These are phyloP conservation scores for Oropetium thomaeum DNA, from an alignment of 176 grass and related monocot genomes.

Conservation along the genomic window DNA sequence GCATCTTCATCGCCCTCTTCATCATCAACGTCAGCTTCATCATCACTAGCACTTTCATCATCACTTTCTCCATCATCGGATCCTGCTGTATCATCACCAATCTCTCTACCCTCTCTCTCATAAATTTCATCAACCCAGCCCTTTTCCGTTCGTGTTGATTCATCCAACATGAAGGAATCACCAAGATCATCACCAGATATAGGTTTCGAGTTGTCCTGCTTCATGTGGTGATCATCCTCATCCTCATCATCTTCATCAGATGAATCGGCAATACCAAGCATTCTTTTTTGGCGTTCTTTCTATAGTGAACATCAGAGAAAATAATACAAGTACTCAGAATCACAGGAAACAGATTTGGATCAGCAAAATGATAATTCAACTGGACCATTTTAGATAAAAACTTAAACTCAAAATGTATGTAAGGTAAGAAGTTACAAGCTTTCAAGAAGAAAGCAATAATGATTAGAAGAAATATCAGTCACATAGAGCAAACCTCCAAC, in stretches of 20 bases:
- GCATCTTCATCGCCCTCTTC: slow-evolving; percentile 20
- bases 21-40: slow-evolving; percentile 15
- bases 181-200: slow-evolving; percentile 95
- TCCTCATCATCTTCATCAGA: slow-evolving; percentile 48
- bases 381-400: slow-evolving; percentile 18
- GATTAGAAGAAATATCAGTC: not conserved
- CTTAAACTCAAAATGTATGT: not conserved
- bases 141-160: slow-evolving; percentile 43
- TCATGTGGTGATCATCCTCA: slow-evolving; percentile 17
- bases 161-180: slow-evolving; percentile 60
- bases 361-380: slow-evolving; percentile 1
- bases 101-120: slow-evolving; percentile 49
- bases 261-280: slow-evolving; percentile 65
- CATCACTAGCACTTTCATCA: slow-evolving; percentile 38
- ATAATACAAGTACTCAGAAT: slow-evolving; percentile 9
- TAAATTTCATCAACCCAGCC: slow-evolving; percentile 72
- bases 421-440: not conserved
- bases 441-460: slow-evolving; percentile 24
- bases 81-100: slow-evolving; percentile 41
- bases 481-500: slow-evolving; percentile 55
- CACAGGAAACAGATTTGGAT: not conserved
- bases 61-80: slow-evolving; percentile 53
- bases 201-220: slow-evolving; percentile 54
- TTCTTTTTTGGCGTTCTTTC: slow-evolving; percentile 83
- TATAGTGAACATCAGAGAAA: slow-evolving; percentile 29